Percentiles rank a stretch among this genome's conserved stretches.
Conservation (phyloP, 352 stramenopile genomes). For the Pythium apleroticum region DNA sequence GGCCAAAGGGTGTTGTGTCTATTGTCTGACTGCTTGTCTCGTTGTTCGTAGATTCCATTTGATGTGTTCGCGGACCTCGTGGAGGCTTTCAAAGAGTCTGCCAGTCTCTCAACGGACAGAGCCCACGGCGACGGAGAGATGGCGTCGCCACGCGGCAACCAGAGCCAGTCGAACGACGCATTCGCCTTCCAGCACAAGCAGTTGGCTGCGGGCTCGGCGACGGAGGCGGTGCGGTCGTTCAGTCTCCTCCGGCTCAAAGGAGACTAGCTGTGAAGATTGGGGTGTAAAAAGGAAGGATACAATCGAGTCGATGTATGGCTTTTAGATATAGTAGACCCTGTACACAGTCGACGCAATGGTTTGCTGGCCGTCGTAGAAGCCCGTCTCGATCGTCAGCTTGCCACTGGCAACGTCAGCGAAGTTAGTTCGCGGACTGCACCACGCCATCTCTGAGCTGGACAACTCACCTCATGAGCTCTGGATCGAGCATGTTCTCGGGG, state of each 20-base stretch:
- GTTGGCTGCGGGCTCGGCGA: constrained; percentile 16
- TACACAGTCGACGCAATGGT: constrained; percentile 92
- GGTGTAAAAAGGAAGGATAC: neutral
- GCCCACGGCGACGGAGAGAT: neutral
- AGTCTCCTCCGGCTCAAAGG: constrained; percentile 9
- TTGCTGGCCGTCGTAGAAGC: constrained; percentile 92
- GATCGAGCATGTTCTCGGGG: constrained; percentile 87
- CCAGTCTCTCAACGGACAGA: neutral
- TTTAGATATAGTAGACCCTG: constrained; percentile 92
- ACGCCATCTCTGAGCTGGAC: neutral
- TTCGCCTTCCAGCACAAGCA: neutral
- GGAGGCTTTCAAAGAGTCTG: constrained; percentile 28
- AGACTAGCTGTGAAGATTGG: neutral
- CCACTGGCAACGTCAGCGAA: constrained; percentile 40
- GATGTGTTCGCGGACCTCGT: constrained; percentile 60
- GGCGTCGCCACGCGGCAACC: neutral
- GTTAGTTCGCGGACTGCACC: neutral
- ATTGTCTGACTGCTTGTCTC: neutral
- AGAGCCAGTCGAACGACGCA: neutral
- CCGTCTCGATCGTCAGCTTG: constrained; percentile 94
- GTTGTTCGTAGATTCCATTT: constrained; percentile 50
- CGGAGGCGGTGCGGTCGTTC: constrained; percentile 23
- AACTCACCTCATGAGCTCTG: constrained; percentile 74
- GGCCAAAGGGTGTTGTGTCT: neutral
- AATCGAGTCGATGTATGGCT: neutral